A percentile compares a stretch with the other conserved stretches of the same genome.
Evolutionary conservation across 768 basidiomycete genomes (phyloP).

Genomic region (Erythrobasidium yunnanense): DNA sequence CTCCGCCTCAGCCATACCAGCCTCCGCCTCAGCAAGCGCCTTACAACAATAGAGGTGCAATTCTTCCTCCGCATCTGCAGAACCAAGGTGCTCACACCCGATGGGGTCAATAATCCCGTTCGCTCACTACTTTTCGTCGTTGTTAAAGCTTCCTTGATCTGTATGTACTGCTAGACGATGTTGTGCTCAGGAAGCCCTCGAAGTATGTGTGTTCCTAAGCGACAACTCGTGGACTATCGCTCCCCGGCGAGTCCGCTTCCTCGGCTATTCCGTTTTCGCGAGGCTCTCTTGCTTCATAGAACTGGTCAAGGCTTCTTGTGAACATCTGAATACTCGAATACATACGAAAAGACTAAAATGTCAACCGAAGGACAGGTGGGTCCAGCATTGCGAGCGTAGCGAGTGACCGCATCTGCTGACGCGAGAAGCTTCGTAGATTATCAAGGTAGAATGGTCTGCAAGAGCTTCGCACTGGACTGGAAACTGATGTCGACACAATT

Average conservation of each 20-base stretch:
- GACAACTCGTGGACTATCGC: no score
- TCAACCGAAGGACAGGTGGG: conserved; percentile 1
- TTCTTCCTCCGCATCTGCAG: conserved; percentile 10
- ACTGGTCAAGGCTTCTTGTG: not conserved
- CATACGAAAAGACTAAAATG: not conserved
- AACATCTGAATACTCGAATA: not conserved
- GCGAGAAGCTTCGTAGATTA: no score
- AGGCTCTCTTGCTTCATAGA: not conserved
- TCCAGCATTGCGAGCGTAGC: no score
- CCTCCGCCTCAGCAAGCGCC: not conserved
- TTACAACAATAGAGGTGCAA: conserved; percentile 1
- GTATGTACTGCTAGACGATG: not conserved
- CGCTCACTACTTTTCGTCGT: not conserved
- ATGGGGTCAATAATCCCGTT: not conserved
- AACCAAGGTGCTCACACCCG: not conserved
- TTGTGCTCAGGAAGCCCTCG: no score
- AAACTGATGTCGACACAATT: not conserved
- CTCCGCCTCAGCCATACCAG: not conserved
- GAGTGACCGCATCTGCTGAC: no score
- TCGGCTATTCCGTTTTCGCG: no score
- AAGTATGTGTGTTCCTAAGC: no score
- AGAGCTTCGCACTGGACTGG: not conserved
- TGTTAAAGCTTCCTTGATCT: not conserved
- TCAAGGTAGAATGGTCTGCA: not conserved
- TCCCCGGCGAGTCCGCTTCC: no score